Evolutionary conservation across 352 stramenopile genomes (phyloP), one percentile per base, ranked within the genome.

Genomic region (Pythium sp.): DNA sequence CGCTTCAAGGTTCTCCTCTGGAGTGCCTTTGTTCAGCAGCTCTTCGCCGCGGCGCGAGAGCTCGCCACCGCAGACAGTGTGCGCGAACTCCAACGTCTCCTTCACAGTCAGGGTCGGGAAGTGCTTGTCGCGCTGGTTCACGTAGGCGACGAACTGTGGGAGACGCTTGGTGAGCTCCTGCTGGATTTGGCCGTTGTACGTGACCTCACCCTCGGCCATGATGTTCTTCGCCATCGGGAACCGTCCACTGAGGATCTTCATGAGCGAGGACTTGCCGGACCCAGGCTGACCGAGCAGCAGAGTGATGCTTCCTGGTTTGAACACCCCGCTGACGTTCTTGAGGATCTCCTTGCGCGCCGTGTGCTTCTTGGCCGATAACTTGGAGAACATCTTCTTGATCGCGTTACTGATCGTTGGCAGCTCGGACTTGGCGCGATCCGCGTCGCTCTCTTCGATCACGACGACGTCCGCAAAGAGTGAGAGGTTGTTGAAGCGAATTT

Each of bases 61-160:
- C 0, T 71, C 73, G 11, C 72, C 72, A 5, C 63, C 65, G 15
- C 63, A 68, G 65, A 79, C 92, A 58, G 92, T 80, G 64, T 86
- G 72, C 2, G 80, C 80, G 60, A 89, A 87, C 26, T 78, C 74
- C 9, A 89, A 65, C 58, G 80, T 85, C 64, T 82, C 78, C 36
- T 79, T 70, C 26, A 86, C 76, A 0, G 80, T 86, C 32, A 88
- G 63, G 34, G 70, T 81, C 32, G 80, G 78, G 51, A 79, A 81
- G 59, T 86, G 78, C 47, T 70, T 58, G 60, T 88, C 77, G 43
- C 36, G 72, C 65, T 88, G 80, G 9, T 59, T 77, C 20, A 87
- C 74, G 54, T 87, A 86, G 12, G 68, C 61, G 9, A 77, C 74
- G 60, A 84, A 80, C 65, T 87, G 77, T 1, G 79, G 79, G 11